Percentiles rank a stretch among this genome's conserved stretches.
Conservation (phyloP, 495 filamentous ascomycete genomes). For the Daldinia loculata region DNA sequence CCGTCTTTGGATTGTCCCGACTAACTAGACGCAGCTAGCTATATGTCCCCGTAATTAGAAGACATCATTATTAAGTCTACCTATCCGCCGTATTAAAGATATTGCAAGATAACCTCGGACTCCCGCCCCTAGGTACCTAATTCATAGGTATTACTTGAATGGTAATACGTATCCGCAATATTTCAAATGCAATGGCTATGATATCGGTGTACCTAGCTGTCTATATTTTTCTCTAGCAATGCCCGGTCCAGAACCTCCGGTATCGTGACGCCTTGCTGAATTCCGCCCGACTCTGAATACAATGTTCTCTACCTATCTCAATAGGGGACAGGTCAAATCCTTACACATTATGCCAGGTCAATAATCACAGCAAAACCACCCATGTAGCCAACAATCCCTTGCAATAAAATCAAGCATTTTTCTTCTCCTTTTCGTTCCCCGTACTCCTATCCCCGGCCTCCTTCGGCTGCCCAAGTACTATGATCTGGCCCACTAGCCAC, state of each 20-base stretch:
- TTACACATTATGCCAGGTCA: neutral
- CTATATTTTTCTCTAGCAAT: neutral
- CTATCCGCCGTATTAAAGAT: too few species aligned
- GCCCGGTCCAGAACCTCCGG: neutral
- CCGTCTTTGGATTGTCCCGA: neutral
- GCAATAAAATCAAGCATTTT: conserved; percentile 41
- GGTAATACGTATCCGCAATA: neutral
- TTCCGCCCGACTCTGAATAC: neutral
- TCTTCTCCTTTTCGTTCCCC: conserved; percentile 35
- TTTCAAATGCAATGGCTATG: neutral
- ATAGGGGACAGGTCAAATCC: neutral
- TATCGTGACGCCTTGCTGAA: neutral
- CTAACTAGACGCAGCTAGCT: neutral
- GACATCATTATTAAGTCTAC: neutral
- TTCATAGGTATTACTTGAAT: neutral
- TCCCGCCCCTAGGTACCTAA: neutral
- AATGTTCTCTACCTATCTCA: neutral
- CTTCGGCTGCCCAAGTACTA: conserved; percentile 50
- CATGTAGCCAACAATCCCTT: neutral
- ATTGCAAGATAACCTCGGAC: too few species aligned
- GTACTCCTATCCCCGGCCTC: neutral
- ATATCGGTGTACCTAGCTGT: neutral
- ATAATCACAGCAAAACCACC: neutral
- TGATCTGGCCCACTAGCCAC: conserved; percentile 72
- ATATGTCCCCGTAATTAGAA: neutral